phyloP scores from a whole-genome alignment of 768 basidiomycete species.

The Serpula lacrymans region DNA sequence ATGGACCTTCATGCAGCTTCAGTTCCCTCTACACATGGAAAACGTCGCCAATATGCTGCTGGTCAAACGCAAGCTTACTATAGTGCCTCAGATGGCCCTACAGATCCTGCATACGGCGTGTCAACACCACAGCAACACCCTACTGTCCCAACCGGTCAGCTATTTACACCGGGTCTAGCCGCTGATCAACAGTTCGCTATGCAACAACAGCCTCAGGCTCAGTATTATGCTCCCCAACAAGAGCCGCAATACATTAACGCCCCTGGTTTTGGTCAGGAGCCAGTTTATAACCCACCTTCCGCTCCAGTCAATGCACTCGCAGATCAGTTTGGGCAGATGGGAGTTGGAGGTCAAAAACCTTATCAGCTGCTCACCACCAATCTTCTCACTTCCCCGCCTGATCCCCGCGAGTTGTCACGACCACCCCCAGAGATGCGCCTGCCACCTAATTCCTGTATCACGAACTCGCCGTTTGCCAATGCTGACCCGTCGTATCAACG shows the following conservation, averaged over 20 bases:
- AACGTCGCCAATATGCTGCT: slow-evolving; percentile 91
- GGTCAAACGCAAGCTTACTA: slow-evolving; percentile 93
- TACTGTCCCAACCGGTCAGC: slow-evolving; percentile 42
- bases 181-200: slow-evolving; percentile 64
- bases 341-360: slow-evolving; percentile 71
- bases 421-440: slow-evolving; percentile 89
- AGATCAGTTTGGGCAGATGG: slow-evolving; percentile 89
- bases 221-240: slow-evolving; percentile 45
- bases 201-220: slow-evolving; percentile 54
- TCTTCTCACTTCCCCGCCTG: slow-evolving; percentile 88
- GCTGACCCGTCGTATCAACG: slow-evolving; percentile 92
- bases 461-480: slow-evolving; percentile 74
- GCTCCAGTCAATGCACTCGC: slow-evolving; percentile 58
- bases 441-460: slow-evolving; percentile 79
- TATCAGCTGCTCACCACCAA: slow-evolving; percentile 85
- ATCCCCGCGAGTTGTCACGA: slow-evolving; percentile 76
- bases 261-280: slow-evolving; percentile 42
- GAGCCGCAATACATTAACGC: slow-evolving; percentile 44
- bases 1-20: slow-evolving; percentile 39
- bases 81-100: slow-evolving; percentile 43
- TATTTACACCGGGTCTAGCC: slow-evolving; percentile 84
- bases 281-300: slow-evolving; percentile 34
- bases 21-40: slow-evolving; percentile 41
- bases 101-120: slow-evolving; percentile 41
- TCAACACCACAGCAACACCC: slow-evolving; percentile 36